Evolutionary conservation across 176 grass and related monocot genomes (phyloP).

Genomic region (Bolboschoenus planiculmis): DNA sequence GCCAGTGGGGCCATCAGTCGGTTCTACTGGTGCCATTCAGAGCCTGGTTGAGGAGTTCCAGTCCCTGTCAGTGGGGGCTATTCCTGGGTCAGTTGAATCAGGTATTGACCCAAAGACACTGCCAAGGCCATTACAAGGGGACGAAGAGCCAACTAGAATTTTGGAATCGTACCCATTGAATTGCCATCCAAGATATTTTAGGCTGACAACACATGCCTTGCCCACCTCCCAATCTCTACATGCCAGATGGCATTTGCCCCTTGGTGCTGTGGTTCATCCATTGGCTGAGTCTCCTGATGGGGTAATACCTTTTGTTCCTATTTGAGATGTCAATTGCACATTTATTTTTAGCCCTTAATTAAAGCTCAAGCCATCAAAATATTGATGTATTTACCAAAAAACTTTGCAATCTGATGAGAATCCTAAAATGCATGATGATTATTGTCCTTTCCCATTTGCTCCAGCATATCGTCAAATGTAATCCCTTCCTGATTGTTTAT

Average conservation of each 20-base stretch:
- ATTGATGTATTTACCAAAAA: not conserved
- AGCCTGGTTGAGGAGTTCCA: conserved; percentile 90
- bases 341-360: not conserved
- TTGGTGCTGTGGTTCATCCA: conserved; percentile 78
- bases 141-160: conserved; percentile 61
- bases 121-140: conserved; percentile 71
- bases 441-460: not conserved
- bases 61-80: conserved; percentile 61
- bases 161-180: conserved; percentile 59
- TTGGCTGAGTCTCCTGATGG: conserved; percentile 86
- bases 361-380: not conserved
- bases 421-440: not conserved
- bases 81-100: conserved; percentile 63
- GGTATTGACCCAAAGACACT: conserved; percentile 64
- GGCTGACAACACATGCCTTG: conserved; percentile 76
- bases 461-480: not conserved
- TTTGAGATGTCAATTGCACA: not conserved
- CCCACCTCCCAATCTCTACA: conserved; percentile 80
- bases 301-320: conserved; percentile 42
- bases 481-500: not conserved
- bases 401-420: not conserved
- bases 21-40: conserved; percentile 28
- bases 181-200: conserved; percentile 83
- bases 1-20: not conserved
- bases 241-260: conserved; percentile 93